phyloP scores from a whole-genome alignment of 2,329 filamentous ascomycete genomes.

The Alternaria ethzedia region DNA sequence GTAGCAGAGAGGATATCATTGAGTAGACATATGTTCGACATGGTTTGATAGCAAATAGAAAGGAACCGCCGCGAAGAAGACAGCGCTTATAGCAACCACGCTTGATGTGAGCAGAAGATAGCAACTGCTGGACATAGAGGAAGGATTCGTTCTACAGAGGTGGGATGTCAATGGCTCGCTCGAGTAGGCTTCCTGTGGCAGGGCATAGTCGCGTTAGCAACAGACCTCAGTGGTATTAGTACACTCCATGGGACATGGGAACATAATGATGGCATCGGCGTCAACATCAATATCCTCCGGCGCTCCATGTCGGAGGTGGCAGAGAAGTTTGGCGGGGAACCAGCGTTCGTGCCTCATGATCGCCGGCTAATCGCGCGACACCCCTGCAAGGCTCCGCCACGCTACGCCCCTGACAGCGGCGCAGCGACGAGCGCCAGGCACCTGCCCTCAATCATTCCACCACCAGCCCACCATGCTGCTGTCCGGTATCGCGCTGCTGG shows the following conservation, averaged over 20 bases:
- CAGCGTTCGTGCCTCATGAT: neutral
- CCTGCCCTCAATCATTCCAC: conserved; percentile 8
- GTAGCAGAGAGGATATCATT: too few species aligned
- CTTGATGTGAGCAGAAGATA: too few species aligned
- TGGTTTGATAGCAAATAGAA: too few species aligned
- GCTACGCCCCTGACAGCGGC: conserved; percentile 23
- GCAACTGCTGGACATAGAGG: too few species aligned
- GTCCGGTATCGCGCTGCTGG: conserved; percentile 10
- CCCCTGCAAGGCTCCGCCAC: neutral
- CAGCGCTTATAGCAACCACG: too few species aligned
- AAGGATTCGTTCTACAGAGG: too few species aligned
- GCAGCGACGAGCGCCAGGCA: conserved; percentile 14
- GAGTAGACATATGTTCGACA: too few species aligned
- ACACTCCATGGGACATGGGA: neutral
- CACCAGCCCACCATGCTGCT: conserved; percentile 14
- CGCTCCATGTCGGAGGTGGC: neutral
- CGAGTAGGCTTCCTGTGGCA: too few species aligned
- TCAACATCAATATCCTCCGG: neutral
- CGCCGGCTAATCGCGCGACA: neutral
- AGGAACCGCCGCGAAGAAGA: too few species aligned
- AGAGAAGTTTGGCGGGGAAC: neutral
- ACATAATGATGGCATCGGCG: too few species aligned
- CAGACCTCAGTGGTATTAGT: neutral
- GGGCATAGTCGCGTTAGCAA: too few species aligned
- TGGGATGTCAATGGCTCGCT: too few species aligned